A percentile compares a stretch with the other conserved stretches of the same genome.
phyloP scores from a whole-genome alignment of 225 moss, liverwort and hornwort genomes.

The Climacium dendroides region DNA sequence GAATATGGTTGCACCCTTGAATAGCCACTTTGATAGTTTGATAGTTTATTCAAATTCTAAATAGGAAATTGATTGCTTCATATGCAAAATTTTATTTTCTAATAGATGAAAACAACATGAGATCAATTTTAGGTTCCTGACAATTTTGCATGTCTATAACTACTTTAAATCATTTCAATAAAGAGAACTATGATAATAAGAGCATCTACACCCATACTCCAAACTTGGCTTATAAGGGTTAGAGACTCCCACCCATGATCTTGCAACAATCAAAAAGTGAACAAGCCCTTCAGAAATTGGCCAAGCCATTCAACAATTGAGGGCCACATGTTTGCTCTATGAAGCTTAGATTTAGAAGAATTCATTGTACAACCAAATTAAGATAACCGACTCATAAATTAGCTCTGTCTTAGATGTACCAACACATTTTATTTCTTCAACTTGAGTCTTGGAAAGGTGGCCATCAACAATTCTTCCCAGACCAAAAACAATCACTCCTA shows the following conservation, averaged over 20 bases:
- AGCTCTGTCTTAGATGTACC: neutral
- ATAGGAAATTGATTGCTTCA: neutral
- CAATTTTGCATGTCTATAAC: rapidly evolving
- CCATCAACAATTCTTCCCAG: neutral
- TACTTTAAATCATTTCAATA: neutral
- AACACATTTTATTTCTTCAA: neutral
- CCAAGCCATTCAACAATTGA: neutral
- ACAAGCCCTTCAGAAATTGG: neutral
- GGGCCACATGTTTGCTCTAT: rapidly evolving
- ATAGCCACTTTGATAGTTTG: too few relatives aligned
- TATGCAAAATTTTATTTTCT: neutral
- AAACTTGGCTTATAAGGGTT: too few relatives aligned
- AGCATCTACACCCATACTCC: neutral
- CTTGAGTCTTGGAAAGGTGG: neutral
- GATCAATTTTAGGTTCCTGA: rapidly evolving
- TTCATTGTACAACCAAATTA: neutral
- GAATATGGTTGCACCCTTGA: neutral
- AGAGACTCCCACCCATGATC: neutral
- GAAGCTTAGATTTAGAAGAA: neutral
- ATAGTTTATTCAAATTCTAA: neutral
- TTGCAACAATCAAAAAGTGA: rapidly evolving
- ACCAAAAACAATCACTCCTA: neutral
- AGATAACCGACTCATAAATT: neutral
- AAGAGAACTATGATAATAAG: neutral
- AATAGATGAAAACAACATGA: neutral